Evolutionary conservation across 768 basidiomycete genomes (phyloP), one percentile per base, ranked within the genome.

Genomic region (Phlebiopsis flavidoalba): DNA sequence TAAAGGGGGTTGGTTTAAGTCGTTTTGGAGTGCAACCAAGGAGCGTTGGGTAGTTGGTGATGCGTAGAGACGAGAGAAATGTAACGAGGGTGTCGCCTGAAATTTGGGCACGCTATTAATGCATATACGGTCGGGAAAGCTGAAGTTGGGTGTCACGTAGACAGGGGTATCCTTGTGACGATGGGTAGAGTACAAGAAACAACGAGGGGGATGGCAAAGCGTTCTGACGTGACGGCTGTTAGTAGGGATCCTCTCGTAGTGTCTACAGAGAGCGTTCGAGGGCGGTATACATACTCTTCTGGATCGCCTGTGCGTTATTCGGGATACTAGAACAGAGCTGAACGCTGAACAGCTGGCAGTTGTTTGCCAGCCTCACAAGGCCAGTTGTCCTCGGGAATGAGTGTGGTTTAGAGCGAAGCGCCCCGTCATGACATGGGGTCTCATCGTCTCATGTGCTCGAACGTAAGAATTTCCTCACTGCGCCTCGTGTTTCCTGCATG

Each of bases 1-100:
- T 65, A 60, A 45, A 11, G 49, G 35, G 52, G 17, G 40, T 17
- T 47, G 53, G 26, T 46, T 55, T 37, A 55, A 49, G 48, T 26
- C 3, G 14, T 19, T 49, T 17, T 43, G 4, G 17, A 43, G 17
- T 49, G 17, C 24, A 19, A 45, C 37, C 19, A 55, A 45, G 22
- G 54, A 55, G 19, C 45, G 57, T 46, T 19, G 57, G 37, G 48
- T 36, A 36, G 60, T 40, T 52, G 36, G 15, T 15, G 40, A 43
- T 43, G 61, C 31, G 37, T 15, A 14, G 26, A 43, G 21, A 17
- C n/a, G 14, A 31, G 21, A 24, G n/a, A 50, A 7, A 10, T 22
- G 8, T 14, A 58, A 58, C 10, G 57, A 58, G 17, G 22, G 57
- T 55, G 36, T 55, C 37, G 54, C 54, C 43, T 45, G 54, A 5